Percentiles rank a stretch among this genome's conserved stretches.
Evolutionary conservation across 164 flowering plant genomes (phyloP).

Genomic region (Macadamia integrifolia): DNA sequence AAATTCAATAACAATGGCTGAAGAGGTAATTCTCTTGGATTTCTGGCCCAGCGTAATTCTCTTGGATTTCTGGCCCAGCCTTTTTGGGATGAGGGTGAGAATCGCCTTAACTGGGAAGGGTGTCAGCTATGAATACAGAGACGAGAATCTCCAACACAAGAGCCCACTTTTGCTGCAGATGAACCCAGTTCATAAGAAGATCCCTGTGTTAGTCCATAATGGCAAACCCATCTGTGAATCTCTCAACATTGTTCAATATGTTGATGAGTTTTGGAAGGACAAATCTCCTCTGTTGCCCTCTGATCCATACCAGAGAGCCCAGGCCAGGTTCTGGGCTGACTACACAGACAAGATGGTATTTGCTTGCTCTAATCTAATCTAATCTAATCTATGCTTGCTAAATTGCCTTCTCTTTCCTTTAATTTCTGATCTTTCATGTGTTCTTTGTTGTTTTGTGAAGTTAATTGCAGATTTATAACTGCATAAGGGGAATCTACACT

Average conservation of each 20-base stretch:
- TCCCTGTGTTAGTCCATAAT: slow-evolving; percentile 20
- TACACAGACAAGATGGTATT: slow-evolving; percentile 16
- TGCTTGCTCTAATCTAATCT: too few species aligned
- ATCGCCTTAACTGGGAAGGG: neutral
- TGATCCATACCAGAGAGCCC: slow-evolving; percentile 12
- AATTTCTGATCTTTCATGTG: too few species aligned
- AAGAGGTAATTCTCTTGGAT: neutral
- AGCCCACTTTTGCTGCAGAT: slow-evolving; percentile 12
- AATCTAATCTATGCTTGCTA: too few species aligned
- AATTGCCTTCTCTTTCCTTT: too few species aligned
- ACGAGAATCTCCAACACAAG: slow-evolving; percentile 5
- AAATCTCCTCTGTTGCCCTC: slow-evolving; percentile 12
- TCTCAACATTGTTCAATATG: slow-evolving; percentile 18
- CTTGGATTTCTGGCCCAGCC: neutral
- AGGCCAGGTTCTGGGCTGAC: slow-evolving; percentile 21
- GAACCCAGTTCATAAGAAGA: slow-evolving; percentile 20
- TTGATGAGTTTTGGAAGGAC: slow-evolving; percentile 17
- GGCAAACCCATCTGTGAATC: slow-evolving; percentile 23
- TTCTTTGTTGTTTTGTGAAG: too few species aligned
- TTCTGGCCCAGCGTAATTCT: neutral
- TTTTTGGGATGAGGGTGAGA: neutral
- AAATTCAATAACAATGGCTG: neutral
- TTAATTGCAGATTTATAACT: too few species aligned
- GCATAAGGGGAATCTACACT: neutral
- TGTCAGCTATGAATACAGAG: slow-evolving; percentile 2